Evolutionary conservation across 345 rosid species (phyloP).

Genomic region (Carallia brachiata): DNA sequence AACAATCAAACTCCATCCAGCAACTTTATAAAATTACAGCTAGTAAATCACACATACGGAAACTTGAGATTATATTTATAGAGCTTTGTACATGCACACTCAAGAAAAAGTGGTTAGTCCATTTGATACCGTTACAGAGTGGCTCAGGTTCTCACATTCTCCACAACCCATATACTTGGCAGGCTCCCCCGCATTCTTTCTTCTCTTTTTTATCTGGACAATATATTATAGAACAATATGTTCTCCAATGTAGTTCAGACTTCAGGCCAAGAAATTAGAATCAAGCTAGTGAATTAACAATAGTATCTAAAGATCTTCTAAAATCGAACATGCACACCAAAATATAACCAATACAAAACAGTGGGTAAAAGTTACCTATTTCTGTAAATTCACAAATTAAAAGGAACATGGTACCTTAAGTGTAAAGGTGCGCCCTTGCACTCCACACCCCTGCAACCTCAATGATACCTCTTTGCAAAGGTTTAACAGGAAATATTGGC

Average conservation of each 20-base stretch:
- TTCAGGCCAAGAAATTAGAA: conserved; percentile 3
- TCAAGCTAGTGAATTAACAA: background rate
- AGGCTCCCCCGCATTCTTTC: conserved; percentile 76
- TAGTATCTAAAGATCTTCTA: conserved; percentile 1
- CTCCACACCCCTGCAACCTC: conserved; percentile 81
- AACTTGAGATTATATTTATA: background rate
- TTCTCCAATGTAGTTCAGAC: background rate
- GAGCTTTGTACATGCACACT: background rate
- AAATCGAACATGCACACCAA: conserved; percentile 16
- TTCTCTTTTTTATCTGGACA: conserved; percentile 76
- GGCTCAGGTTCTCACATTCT: conserved; percentile 84
- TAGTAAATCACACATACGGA: background rate
- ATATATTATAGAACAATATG: conserved; percentile 12
- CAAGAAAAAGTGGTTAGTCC: background rate
- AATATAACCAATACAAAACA: background rate
- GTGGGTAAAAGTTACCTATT: background rate
- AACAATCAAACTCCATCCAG: background rate
- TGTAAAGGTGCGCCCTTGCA: conserved; percentile 79
- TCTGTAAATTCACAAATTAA: background rate
- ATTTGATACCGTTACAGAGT: conserved; percentile 64
- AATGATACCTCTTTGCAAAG: conserved; percentile 89
- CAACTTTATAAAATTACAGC: background rate
- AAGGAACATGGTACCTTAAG: conserved; percentile 53
- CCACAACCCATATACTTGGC: conserved; percentile 91
- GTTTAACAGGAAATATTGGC: conserved; percentile 60